phyloP scores from a whole-genome alignment of 2,329 filamentous ascomycete genomes.

The Exophiala calicioides region DNA sequence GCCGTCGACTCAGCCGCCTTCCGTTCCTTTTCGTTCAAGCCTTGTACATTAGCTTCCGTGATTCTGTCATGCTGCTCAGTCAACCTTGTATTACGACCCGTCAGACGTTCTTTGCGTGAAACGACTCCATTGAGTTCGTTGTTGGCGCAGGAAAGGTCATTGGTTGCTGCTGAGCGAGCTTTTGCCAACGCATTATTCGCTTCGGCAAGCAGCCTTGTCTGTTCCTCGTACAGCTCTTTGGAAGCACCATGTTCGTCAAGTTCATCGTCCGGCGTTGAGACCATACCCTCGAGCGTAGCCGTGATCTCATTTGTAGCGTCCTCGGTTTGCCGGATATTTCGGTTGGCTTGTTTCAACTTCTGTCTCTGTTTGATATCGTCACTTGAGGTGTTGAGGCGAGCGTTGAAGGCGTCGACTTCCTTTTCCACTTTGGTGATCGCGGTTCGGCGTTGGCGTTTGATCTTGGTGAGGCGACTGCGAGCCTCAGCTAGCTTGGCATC shows the following conservation, averaged over 20 bases:
- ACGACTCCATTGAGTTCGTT: constrained; percentile 44
- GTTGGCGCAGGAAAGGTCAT: constrained; percentile 51
- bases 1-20: constrained; percentile 50
- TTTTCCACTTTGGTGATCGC: constrained; percentile 59
- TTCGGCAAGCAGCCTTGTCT: constrained; percentile 52
- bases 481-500: constrained; percentile 62
- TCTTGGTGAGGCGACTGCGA: constrained; percentile 59
- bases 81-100: constrained; percentile 58
- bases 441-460: constrained; percentile 63
- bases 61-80: constrained; percentile 64
- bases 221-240: constrained; percentile 57
- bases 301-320: constrained; percentile 60
- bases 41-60: constrained; percentile 59
- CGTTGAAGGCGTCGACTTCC: constrained; percentile 61
- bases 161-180: constrained; percentile 53
- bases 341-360: constrained; percentile 61
- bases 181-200: constrained; percentile 54
- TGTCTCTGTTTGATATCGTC: constrained; percentile 64
- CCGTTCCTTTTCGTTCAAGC: constrained; percentile 56
- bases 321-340: constrained; percentile 64
- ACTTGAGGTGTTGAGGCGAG: constrained; percentile 60
- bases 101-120: constrained; percentile 60
- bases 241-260: constrained; percentile 53
- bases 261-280: constrained; percentile 60
- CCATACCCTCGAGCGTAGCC: constrained; percentile 56